Base-by-base conservation (phyloP, 2,329 filamentous ascomycete genomes). In the Grosmannia penicillata region DNA sequence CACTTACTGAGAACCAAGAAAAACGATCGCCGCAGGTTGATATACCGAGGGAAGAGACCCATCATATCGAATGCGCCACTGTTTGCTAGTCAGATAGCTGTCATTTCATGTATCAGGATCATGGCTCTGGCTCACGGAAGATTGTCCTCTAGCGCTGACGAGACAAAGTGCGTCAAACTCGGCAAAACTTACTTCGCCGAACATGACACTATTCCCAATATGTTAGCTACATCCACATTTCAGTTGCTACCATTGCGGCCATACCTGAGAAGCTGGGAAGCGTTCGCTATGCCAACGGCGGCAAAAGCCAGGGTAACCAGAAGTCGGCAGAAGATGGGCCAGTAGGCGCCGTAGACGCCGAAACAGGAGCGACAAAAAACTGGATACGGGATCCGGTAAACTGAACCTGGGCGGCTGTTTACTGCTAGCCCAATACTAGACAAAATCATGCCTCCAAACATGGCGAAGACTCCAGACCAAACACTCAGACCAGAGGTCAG, bases 11-110 rank as follows among this genome's bases (percentile, higher is more conserved):
- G 19, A 6, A 42, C 45, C 19, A 62, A 53, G 44, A 58, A 60
- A 41, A 60, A 55, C 3, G 59, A 56, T 17, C 56, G 52, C 11
- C 56, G 55, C 4, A 62, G 51, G 1, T 51, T 55, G 19, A 64
- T 51, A 39, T 60, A 63, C 43, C 53, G 55, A 3, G 60, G 61
- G 56, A 56, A 32, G 13, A 53, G 51, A 0, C 54, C 53, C 8
- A 31, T 31, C 3, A 37, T 8, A 24, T 37, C 35, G 24, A 25
- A 25, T 8, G 22, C 33, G 8, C 22, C 31, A n/a, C n/a, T n/a
- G n/a, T 7, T 19, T 33, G 26, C 7, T 8, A 21, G 21, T 4
- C 7, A 8, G 28, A 8, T 52, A 55, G 14, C 62, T 39, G 27
- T 41, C 36, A 26, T 40, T 40, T 11, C 56, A 2, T 58, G 42